A percentile compares a stretch with the other conserved stretches of the same genome.
These are phyloP conservation scores for Candida glaebosa DNA, from an alignment of 805 yeast species.

Conservation along the genomic window DNA sequence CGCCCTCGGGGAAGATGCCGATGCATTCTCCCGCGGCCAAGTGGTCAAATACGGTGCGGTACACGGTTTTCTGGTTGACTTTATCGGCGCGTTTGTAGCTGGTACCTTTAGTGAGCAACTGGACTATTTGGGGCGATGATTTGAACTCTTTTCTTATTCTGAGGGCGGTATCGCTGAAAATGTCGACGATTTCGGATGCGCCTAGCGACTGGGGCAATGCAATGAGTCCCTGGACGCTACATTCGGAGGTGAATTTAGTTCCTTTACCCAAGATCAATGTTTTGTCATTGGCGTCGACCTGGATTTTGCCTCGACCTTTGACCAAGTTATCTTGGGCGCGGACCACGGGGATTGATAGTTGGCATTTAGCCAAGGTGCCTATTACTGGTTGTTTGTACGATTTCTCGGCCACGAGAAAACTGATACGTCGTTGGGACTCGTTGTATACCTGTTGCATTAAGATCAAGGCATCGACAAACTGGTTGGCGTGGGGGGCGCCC, in stretches of 20 bases:
- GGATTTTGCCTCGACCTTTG: conserved; percentile 64
- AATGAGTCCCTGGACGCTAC: conserved; percentile 61
- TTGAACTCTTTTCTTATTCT: conserved; percentile 66
- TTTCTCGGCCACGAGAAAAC: conserved; percentile 82
- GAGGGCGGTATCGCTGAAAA: conserved; percentile 71
- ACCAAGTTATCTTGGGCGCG: conserved; percentile 85
- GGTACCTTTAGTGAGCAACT: conserved; percentile 49
- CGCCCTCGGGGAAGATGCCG: conserved; percentile 98
- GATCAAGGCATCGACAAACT: conserved; percentile 79
- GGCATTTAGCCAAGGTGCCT: conserved; percentile 72
- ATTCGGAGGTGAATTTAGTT: conserved; percentile 63
- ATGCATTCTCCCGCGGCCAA: conserved; percentile 75
- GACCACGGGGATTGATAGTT: conserved; percentile 84
- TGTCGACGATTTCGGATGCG: conserved; percentile 62
- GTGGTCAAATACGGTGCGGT: conserved; percentile 80
- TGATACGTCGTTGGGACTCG: conserved; percentile 63
- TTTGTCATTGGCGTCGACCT: conserved; percentile 51
- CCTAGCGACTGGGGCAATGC: conserved; percentile 80
- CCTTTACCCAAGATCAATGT: conserved; percentile 57
- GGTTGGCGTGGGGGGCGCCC: conserved; percentile 97
- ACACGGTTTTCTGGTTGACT: conserved; percentile 83
- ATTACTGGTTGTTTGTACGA: conserved; percentile 65
- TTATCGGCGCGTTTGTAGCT: conserved; percentile 71
- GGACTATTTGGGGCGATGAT: conserved; percentile 41
- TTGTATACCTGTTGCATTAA: conserved; percentile 76